phyloP scores from a whole-genome alignment of 2,329 filamentous ascomycete genomes.

The Cordyceps pruinosa region DNA sequence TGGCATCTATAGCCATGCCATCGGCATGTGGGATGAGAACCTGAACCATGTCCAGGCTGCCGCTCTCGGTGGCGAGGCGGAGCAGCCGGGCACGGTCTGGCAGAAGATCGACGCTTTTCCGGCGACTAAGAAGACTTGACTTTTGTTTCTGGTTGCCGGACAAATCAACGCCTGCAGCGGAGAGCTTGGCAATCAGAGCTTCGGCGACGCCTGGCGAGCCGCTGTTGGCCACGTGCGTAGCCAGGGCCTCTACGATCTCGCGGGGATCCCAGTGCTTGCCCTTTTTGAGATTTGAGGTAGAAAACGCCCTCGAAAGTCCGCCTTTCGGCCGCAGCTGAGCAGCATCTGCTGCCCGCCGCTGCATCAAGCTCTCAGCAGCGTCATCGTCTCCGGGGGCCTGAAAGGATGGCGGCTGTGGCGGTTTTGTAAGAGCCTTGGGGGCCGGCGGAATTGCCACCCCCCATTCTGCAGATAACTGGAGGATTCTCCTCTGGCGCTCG shows the following conservation, averaged over 20 bases:
- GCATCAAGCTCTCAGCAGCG: conserved; percentile 48
- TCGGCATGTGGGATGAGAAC: conserved; percentile 49
- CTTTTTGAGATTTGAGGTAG: conserved; percentile 33
- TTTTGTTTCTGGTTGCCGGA: conserved; percentile 43
- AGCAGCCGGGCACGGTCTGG: conserved; percentile 44
- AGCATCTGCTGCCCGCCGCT: conserved; percentile 33
- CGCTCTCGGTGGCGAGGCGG: conserved; percentile 43
- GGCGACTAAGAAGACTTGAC: conserved; percentile 39
- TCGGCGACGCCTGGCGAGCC: conserved; percentile 51
- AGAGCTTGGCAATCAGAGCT: conserved; percentile 44
- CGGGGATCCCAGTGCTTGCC: conserved; percentile 46
- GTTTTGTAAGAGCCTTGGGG: conserved; percentile 34
- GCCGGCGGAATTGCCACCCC: conserved; percentile 36
- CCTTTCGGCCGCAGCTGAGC: conserved; percentile 32
- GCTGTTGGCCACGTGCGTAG: conserved; percentile 40
- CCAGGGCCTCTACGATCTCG: conserved; percentile 46
- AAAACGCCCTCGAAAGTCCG: conserved; percentile 33
- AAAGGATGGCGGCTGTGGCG: conserved; percentile 35
- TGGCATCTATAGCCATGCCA: conserved; percentile 40
- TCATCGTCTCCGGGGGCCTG: conserved; percentile 43
- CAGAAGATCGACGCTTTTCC: conserved; percentile 43
- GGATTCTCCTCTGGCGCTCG: conserved; percentile 40
- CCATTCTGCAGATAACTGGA: conserved; percentile 45
- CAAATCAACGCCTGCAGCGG: conserved; percentile 43
- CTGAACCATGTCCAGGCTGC: conserved; percentile 45